phyloP scores from a whole-genome alignment of 2,329 filamentous ascomycete species.

The Colletotrichum tofieldiae region DNA sequence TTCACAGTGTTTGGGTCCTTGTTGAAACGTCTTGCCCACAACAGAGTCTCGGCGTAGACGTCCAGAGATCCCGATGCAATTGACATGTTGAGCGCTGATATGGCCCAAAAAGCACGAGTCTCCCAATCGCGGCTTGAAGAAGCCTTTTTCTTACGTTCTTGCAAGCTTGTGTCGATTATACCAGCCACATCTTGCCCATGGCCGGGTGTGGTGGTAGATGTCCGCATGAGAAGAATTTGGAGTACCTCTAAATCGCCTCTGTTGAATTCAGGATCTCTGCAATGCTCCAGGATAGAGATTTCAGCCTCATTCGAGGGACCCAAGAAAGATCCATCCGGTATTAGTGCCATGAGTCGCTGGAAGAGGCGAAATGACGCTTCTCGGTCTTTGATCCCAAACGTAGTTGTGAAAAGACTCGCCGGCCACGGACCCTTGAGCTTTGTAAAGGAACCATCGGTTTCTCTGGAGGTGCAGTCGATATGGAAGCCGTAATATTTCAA shows the following conservation, averaged over 20 bases:
- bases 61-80: slow-evolving; percentile 48
- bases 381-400: neutral
- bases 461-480: slow-evolving; percentile 44
- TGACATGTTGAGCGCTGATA: slow-evolving; percentile 48
- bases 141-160: slow-evolving; percentile 45
- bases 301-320: neutral
- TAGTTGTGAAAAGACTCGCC: slow-evolving; percentile 9
- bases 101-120: slow-evolving; percentile 48
- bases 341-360: slow-evolving; percentile 4
- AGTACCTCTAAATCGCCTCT: slow-evolving; percentile 8
- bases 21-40: slow-evolving; percentile 51
- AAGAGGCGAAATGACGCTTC: slow-evolving; percentile 14
- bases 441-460: neutral
- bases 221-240: slow-evolving; percentile 1
- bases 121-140: slow-evolving; percentile 45
- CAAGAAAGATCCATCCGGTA: slow-evolving; percentile 6
- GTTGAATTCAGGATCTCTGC: neutral
- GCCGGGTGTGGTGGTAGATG: neutral
- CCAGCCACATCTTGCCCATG: no score
- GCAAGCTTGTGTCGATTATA: slow-evolving; percentile 9
- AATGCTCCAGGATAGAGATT: slow-evolving; percentile 10
- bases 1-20: slow-evolving; percentile 46
- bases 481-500: slow-evolving; percentile 44
- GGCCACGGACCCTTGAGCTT: slow-evolving; percentile 29
- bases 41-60: slow-evolving; percentile 45